A percentile compares a stretch with the other conserved stretches of the same genome.
These are phyloP conservation scores for Aspergillus tubingensis DNA, from an alignment of 2,329 filamentous ascomycete genomes.

Conservation along the genomic window DNA sequence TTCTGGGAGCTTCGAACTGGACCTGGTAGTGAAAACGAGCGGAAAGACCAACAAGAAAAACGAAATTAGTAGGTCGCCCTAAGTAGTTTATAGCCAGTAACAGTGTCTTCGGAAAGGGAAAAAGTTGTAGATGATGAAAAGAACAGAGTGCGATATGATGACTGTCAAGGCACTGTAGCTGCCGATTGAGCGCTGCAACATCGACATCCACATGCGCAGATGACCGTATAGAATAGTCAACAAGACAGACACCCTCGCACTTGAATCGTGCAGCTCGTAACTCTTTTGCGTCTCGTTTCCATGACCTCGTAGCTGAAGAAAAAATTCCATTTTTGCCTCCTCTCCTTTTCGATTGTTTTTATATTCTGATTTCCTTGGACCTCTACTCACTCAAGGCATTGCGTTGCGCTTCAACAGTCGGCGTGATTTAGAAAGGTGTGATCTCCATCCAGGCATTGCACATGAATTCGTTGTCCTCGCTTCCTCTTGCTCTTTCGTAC, in stretches of 20 bases:
- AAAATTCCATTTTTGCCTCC: background rate
- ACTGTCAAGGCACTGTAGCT: constrained; percentile 8
- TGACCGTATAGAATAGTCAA: background rate
- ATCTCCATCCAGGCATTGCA: background rate
- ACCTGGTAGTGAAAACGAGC: background rate
- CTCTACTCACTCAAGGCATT: constrained; percentile 1
- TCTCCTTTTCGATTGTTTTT: constrained; percentile 9
- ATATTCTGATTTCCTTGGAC: constrained; percentile 10
- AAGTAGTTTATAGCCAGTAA: constrained; percentile 35
- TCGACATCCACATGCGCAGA: constrained; percentile 6
- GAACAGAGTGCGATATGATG: constrained; percentile 14
- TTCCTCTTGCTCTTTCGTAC: background rate
- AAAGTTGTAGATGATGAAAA: constrained; percentile 13
- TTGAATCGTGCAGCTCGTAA: constrained; percentile 37
- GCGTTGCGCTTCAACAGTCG: background rate
- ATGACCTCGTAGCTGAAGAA: constrained; percentile 27
- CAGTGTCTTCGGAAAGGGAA: constrained; percentile 20
- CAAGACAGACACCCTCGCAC: constrained; percentile 20
- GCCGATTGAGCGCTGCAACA: constrained; percentile 7
- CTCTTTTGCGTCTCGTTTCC: constrained; percentile 34
- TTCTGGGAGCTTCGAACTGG: background rate
- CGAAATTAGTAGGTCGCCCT: constrained; percentile 40
- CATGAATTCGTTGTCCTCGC: background rate
- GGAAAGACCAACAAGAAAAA: constrained; percentile 11
- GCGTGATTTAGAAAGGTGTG: background rate